Evolutionary conservation across 2,329 filamentous ascomycete species (phyloP).

Genomic region (Piedraia hortae): DNA sequence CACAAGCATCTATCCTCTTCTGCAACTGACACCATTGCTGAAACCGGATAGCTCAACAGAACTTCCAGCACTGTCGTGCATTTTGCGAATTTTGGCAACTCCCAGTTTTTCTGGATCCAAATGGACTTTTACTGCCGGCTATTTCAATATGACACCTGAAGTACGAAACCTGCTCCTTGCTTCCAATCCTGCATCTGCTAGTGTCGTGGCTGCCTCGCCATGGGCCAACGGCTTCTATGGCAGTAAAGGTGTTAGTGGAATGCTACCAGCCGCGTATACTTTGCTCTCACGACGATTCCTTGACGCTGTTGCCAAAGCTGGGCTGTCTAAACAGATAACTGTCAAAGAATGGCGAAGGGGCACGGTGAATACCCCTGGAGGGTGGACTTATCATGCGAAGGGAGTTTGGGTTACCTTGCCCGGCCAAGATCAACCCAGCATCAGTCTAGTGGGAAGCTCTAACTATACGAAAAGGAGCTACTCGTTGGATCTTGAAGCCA

Average conservation of each 20-base stretch:
- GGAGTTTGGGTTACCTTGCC: conserved; percentile 70
- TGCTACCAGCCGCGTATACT: conserved; percentile 79
- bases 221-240: conserved; percentile 89
- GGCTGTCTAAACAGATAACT: conserved; percentile 30
- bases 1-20: conserved; percentile 61
- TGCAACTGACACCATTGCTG: conserved; percentile 68
- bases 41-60: conserved; percentile 63
- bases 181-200: conserved; percentile 41
- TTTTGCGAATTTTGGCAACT: conserved; percentile 39
- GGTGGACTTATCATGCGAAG: conserved; percentile 97
- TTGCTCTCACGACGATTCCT: conserved; percentile 65
- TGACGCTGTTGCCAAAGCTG: conserved; percentile 26
- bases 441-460: conserved; percentile 69
- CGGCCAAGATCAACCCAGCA: conserved; percentile 31
- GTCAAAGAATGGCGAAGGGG: conserved; percentile 76
- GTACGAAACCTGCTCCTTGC: conserved; percentile 54
- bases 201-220: conserved; percentile 74
- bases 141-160: conserved; percentile 84
- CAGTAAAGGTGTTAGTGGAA: conserved; percentile 62
- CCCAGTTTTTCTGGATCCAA: conserved; percentile 36
- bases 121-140: conserved; percentile 94
- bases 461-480: conserved; percentile 95
- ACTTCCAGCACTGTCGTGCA: conserved; percentile 47
- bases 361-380: conserved; percentile 49
- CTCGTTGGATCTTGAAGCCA: conserved; percentile 69